A percentile compares a stretch with the other conserved stretches of the same genome.
These are phyloP conservation scores for Pezicula neosporulosa DNA, from an alignment of 2,329 filamentous ascomycete species.

Conservation along the genomic window DNA sequence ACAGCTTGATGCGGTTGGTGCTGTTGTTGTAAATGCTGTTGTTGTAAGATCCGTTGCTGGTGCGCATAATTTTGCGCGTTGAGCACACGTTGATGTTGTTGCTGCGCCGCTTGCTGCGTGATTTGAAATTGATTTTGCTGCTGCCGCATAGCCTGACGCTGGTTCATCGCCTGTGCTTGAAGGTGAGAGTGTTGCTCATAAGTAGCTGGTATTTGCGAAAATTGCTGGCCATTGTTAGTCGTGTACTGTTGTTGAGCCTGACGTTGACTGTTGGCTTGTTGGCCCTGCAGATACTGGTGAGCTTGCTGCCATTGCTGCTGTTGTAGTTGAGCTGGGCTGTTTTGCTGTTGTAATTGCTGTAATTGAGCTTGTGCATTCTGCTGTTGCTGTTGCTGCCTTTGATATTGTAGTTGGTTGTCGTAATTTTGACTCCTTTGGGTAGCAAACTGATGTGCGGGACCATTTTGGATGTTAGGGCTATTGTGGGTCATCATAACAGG, in stretches of 20 bases:
- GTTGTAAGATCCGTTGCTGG: constrained; percentile 3
- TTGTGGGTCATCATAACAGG: no score
- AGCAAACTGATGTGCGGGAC: no score
- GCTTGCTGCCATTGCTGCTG: no score
- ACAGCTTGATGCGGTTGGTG: constrained; percentile 6
- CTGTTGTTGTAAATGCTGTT: constrained; percentile 10
- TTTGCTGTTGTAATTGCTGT: no score
- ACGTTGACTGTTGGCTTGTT: not conserved
- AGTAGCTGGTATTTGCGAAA: not conserved
- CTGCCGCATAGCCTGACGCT: not conserved
- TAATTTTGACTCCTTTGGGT: no score
- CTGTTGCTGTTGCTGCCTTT: no score
- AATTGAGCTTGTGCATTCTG: no score
- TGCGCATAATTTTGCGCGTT: not conserved
- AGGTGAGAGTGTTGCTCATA: not conserved
- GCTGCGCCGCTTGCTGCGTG: constrained; percentile 3
- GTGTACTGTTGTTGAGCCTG: not conserved
- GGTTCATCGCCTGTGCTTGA: not conserved
- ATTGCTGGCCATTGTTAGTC: not conserved
- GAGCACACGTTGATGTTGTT: constrained; percentile 2
- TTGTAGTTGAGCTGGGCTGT: no score
- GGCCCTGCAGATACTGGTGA: no score
- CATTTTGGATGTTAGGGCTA: no score
- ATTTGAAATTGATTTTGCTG: constrained; percentile 9
- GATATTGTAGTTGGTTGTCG: no score